Conservation (phyloP, 140 eudicot genomes). For the Flaveria floridana region DNA sequence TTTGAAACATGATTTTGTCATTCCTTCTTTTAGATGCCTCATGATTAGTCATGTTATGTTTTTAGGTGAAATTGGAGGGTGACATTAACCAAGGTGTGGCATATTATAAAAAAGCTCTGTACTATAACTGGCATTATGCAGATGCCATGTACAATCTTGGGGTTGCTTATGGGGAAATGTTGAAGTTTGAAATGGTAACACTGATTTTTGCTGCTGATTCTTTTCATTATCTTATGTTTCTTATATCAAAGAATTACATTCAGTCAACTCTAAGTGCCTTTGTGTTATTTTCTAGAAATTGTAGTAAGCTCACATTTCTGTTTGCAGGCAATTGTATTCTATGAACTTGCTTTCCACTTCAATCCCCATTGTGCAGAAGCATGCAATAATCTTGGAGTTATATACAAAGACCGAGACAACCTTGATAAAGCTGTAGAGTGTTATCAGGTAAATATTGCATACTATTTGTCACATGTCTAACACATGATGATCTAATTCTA, state of each 20-base stretch:
- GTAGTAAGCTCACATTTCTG: slow-evolving; percentile 21
- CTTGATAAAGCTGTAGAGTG: slow-evolving; percentile 99
- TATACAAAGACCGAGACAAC: slow-evolving; percentile 92
- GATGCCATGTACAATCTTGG: slow-evolving; percentile 99
- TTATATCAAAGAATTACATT: slow-evolving; percentile 2
- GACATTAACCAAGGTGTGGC: slow-evolving; percentile 93
- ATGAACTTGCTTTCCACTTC: slow-evolving; percentile 99
- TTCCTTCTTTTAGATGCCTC: background rate
- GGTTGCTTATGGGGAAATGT: slow-evolving; percentile 99
- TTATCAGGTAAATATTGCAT: slow-evolving; percentile 61
- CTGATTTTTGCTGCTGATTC: background rate
- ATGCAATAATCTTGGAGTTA: slow-evolving; percentile 96
- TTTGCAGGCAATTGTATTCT: slow-evolving; percentile 93
- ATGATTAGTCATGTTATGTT: slow-evolving; percentile 17
- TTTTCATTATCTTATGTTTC: background rate
- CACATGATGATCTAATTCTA: slow-evolving; percentile 10
- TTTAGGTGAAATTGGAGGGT: slow-evolving; percentile 96
- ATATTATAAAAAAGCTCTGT: slow-evolving; percentile 86
- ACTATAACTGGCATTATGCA: slow-evolving; percentile 97
- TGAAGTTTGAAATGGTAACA: slow-evolving; percentile 92
- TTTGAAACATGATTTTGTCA: background rate
- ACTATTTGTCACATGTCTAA: background rate
- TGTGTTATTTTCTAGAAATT: slow-evolving; percentile 17
- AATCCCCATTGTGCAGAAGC: slow-evolving; percentile 99
- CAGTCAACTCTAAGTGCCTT: slow-evolving; percentile 10